Conservation (phyloP, 768 basidiomycete genomes). For the Daedalea quercina region DNA sequence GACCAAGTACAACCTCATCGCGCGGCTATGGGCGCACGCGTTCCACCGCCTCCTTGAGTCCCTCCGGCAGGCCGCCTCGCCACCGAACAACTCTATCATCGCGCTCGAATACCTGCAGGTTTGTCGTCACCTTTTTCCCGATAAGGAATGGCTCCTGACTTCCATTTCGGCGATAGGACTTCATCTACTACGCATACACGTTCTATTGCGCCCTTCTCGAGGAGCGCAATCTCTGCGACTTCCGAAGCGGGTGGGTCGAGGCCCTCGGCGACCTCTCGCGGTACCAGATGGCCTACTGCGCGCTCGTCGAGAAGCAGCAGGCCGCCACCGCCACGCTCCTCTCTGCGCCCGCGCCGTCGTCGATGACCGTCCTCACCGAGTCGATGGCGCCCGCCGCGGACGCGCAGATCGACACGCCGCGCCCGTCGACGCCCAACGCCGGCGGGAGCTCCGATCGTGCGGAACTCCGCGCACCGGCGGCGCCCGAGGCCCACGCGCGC, state of each 20-base stretch:
- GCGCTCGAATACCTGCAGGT: conserved; percentile 84
- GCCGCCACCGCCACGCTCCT: conserved; percentile 38
- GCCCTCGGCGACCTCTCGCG: conserved; percentile 94
- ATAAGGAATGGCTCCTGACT: background rate
- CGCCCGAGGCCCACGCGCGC: conserved; percentile 16
- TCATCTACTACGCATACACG: conserved; percentile 91
- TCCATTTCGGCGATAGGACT: conserved; percentile 37
- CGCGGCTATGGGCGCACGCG: conserved; percentile 85
- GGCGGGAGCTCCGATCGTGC: conserved; percentile 3
- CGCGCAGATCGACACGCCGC: conserved; percentile 8
- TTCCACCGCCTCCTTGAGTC: conserved; percentile 90
- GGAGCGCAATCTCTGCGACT: conserved; percentile 60
- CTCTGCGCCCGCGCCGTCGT: conserved; percentile 41
- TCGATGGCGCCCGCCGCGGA: conserved; percentile 14
- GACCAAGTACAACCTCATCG: conserved; percentile 92
- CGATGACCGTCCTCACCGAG: conserved; percentile 24
- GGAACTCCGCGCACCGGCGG: conserved; percentile 13
- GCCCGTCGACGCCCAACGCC: conserved; percentile 10
- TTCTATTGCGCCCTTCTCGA: conserved; percentile 91
- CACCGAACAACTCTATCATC: conserved; percentile 54
- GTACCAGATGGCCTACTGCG: conserved; percentile 95
- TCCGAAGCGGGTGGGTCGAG: conserved; percentile 88
- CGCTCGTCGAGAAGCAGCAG: conserved; percentile 55
- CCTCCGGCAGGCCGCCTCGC: conserved; percentile 59
- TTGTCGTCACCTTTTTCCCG: background rate